These are phyloP conservation scores for Jaapia argillacea DNA, from an alignment of 768 basidiomycete genomes.

Conservation along the genomic window DNA sequence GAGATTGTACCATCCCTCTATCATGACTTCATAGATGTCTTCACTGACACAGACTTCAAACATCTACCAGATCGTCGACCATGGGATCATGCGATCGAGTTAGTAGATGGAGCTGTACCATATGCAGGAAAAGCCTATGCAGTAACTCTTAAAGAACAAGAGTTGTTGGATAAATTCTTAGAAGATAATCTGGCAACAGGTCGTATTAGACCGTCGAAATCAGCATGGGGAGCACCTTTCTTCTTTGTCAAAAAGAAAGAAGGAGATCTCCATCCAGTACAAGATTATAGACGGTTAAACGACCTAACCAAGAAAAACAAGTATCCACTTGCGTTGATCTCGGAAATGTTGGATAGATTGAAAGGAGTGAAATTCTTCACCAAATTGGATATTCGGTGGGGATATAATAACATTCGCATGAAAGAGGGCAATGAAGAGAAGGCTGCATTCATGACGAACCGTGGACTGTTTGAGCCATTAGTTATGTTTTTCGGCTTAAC, in stretches of 20 bases:
- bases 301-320: neutral
- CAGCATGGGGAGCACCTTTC: conserved; percentile 11
- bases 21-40: neutral
- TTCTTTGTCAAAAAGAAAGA: conserved; percentile 19
- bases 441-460: conserved; percentile 18
- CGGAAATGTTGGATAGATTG: conserved; percentile 8
- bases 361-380: conserved; percentile 11
- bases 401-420: conserved; percentile 21
- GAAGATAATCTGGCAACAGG: conserved; percentile 1
- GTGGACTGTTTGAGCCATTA: no score
- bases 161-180: neutral
- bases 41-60: neutral
- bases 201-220: conserved; percentile 4
- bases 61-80: neutral
- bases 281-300: conserved; percentile 13
- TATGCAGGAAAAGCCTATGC: neutral
- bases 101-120: neutral
- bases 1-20: neutral
- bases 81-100: conserved; percentile 1
- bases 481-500: no score
- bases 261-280: conserved; percentile 11
- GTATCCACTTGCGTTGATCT: conserved; percentile 7
- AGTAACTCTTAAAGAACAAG: neutral
- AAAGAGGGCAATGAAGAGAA: conserved; percentile 18
- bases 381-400: conserved; percentile 17